These are phyloP conservation scores for Metarhizium album DNA, from an alignment of 2,329 filamentous ascomycete genomes.

Conservation along the genomic window DNA sequence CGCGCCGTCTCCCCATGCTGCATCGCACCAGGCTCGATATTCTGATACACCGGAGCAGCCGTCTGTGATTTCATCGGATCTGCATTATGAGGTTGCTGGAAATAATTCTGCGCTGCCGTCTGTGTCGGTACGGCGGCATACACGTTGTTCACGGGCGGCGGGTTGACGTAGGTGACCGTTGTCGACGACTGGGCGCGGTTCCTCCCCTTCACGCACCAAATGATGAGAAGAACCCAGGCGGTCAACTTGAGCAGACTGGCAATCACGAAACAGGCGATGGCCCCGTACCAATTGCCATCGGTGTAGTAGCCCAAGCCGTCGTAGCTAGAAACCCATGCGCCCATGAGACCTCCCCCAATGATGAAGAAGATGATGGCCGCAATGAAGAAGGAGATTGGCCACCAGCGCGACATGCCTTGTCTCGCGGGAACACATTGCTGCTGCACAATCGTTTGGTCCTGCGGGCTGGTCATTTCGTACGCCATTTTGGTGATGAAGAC, in stretches of 20 bases:
- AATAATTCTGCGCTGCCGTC: neutral
- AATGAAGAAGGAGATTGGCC: constrained; percentile 3
- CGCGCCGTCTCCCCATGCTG: neutral
- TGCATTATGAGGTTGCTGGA: neutral
- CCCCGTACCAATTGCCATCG: neutral
- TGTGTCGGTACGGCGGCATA: neutral
- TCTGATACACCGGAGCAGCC: neutral
- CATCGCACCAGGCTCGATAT: neutral
- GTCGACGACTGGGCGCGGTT: neutral
- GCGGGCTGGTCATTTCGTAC: neutral
- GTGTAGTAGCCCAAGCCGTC: neutral
- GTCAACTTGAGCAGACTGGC: constrained; percentile 1
- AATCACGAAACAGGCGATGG: constrained; percentile 1
- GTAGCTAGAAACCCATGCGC: constrained; percentile 1
- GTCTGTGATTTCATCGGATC: neutral
- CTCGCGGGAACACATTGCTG: neutral
- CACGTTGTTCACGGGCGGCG: neutral
- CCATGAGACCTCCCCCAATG: constrained; percentile 1
- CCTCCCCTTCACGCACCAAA: neutral
- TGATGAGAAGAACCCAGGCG: constrained; percentile 2
- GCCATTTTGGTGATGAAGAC: neutral
- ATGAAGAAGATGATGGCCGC: neutral
- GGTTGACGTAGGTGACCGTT: neutral
- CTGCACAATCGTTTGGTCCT: neutral
- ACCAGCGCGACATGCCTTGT: constrained; percentile 1